phyloP scores from a whole-genome alignment of 768 basidiomycete genomes.

The Amanita exitialis region DNA sequence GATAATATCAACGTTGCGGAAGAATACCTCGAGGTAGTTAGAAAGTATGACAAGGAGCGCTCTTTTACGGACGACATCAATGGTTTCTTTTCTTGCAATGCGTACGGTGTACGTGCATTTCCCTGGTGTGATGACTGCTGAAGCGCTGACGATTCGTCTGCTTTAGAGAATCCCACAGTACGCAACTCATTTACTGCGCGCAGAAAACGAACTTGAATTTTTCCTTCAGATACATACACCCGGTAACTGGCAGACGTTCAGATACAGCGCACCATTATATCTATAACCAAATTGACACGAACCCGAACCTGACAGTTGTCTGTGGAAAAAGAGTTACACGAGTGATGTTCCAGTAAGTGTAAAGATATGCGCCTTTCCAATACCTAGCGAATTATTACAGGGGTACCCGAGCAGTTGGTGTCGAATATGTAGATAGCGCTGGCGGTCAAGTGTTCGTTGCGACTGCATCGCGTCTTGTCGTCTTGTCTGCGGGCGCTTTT shows the following conservation, averaged over 20 bases:
- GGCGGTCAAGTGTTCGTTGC: constrained; percentile 18
- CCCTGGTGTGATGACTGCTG: neutral
- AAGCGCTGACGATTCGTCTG: neutral
- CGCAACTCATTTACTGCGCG: neutral
- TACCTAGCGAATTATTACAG: constrained; percentile 14
- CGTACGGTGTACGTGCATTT: constrained; percentile 33
- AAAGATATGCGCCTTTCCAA: neutral
- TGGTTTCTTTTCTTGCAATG: constrained; percentile 30
- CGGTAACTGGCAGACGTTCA: constrained; percentile 40
- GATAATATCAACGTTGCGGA: constrained; percentile 28
- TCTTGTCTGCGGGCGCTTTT: constrained; percentile 43
- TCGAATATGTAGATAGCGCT: constrained; percentile 38
- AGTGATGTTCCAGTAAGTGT: constrained; percentile 35
- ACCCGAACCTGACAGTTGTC: constrained; percentile 31
- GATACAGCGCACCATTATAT: constrained; percentile 44
- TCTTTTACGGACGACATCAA: constrained; percentile 35
- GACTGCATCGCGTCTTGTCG: constrained; percentile 33
- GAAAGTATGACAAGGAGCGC: constrained; percentile 38
- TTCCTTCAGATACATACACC: constrained; percentile 44
- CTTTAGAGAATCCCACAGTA: neutral
- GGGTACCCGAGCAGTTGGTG: constrained; percentile 32
- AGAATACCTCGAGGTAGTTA: constrained; percentile 38
- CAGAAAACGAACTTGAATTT: neutral
- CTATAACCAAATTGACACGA: constrained; percentile 30
- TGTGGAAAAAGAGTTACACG: constrained; percentile 33